These are phyloP conservation scores for Hysterangium stoloniferum DNA, from an alignment of 768 basidiomycete species.

Conservation along the genomic window DNA sequence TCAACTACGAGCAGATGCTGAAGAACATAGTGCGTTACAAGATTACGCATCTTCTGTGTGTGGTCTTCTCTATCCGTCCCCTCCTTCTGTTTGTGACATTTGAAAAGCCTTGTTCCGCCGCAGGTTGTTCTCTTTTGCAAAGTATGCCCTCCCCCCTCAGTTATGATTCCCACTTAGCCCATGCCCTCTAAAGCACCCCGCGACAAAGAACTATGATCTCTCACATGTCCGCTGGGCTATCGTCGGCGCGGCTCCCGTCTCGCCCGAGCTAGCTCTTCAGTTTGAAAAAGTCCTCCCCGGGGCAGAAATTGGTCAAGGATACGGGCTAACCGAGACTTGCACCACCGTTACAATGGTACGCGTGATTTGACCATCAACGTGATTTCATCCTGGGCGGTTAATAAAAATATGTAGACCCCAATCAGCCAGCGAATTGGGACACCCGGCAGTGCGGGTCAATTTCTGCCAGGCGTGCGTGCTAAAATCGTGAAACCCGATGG, in stretches of 20 bases:
- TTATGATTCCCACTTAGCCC: background rate
- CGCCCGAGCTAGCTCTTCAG: slow-evolving; percentile 12
- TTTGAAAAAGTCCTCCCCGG: slow-evolving; percentile 15
- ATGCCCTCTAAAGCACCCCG: slow-evolving; percentile 19
- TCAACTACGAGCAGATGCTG: slow-evolving; percentile 17
- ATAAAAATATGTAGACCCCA: background rate
- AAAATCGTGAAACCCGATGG: slow-evolving; percentile 54
- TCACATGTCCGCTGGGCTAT: slow-evolving; percentile 17
- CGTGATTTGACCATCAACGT: slow-evolving; percentile 35
- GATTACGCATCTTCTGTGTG: slow-evolving; percentile 18
- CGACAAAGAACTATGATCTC: slow-evolving; percentile 18
- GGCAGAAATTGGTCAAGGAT: slow-evolving; percentile 42
- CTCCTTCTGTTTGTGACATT: background rate
- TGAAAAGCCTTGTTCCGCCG: slow-evolving; percentile 18
- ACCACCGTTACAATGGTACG: slow-evolving; percentile 45
- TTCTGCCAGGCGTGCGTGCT: slow-evolving; percentile 49
- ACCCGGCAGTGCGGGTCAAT: slow-evolving; percentile 49
- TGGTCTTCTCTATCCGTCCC: background rate
- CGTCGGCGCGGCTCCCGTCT: slow-evolving; percentile 18
- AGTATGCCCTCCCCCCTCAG: background rate
- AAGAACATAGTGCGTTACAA: slow-evolving; percentile 18
- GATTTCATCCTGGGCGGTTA: background rate
- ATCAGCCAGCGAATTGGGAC: slow-evolving; percentile 24
- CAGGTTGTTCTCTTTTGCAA: slow-evolving; percentile 18
- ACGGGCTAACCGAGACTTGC: slow-evolving; percentile 60